Conservation (phyloP, 2,329 filamentous ascomycete genomes). For the Byssoonygena ceratinophila region DNA sequence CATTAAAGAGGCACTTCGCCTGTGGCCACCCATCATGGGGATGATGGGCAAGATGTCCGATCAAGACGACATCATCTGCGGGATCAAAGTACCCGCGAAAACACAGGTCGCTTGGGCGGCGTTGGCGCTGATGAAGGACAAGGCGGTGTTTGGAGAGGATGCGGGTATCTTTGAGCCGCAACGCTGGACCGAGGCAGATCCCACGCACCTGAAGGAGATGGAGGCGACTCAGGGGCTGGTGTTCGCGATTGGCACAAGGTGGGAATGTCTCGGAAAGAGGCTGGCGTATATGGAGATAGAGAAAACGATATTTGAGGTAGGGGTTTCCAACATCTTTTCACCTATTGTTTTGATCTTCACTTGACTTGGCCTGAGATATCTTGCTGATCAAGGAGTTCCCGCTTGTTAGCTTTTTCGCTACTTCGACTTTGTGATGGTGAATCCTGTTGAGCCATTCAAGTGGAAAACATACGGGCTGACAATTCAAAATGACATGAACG, state of each 20-base stretch:
- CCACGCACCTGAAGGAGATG: conserved; percentile 2
- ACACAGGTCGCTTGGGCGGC: conserved; percentile 38
- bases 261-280: conserved; percentile 8
- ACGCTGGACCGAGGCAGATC: conserved; percentile 34
- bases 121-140: conserved; percentile 33
- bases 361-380: not conserved
- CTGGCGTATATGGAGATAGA: conserved; percentile 8
- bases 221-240: conserved; percentile 3
- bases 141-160: conserved; percentile 22
- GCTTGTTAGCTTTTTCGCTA: not conserved
- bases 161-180: conserved; percentile 40
- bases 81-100: conserved; percentile 38
- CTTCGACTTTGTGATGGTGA: conserved; percentile 3
- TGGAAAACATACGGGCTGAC: conserved; percentile 1
- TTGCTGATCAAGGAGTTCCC: not conserved
- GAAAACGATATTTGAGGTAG: conserved; percentile 9
- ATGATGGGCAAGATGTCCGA: conserved; percentile 30
- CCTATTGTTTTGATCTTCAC: not conserved
- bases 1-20: conserved; percentile 22
- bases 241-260: conserved; percentile 3
- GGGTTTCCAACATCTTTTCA: not conserved
- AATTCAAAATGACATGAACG: not conserved
- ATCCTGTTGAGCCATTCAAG: conserved; percentile 1
- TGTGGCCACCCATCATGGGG: conserved; percentile 31
- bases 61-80: conserved; percentile 32